Conservation (phyloP, 2,329 filamentous ascomycete genomes). For the Akanthomyces dipterigenus region DNA sequence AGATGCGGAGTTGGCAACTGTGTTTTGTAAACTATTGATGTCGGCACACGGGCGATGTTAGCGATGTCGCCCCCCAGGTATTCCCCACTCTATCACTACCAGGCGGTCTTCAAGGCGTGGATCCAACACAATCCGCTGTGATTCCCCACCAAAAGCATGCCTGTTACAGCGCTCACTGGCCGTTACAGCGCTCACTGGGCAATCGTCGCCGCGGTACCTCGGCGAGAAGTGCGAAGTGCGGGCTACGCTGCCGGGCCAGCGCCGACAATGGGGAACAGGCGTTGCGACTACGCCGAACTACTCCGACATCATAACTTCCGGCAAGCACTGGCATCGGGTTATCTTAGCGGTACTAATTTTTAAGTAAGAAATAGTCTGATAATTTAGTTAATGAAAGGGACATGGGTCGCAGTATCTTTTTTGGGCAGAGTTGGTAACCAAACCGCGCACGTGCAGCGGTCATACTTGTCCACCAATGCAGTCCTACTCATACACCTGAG, state of each 20-base stretch:
- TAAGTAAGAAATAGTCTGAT: background rate
- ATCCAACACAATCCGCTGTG: slow-evolving; percentile 8
- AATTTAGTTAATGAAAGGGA: background rate
- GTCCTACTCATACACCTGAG: background rate
- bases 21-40: slow-evolving; percentile 2
- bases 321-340: background rate
- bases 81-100: background rate
- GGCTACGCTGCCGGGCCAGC: background rate
- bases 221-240: slow-evolving; percentile 7
- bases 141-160: background rate
- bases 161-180: background rate
- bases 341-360: background rate
- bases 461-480: background rate
- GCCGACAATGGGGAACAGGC: background rate
- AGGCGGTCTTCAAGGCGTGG: background rate
- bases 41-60: slow-evolving; percentile 1
- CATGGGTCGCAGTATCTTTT: background rate
- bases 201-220: background rate
- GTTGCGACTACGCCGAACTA: slow-evolving; percentile 7
- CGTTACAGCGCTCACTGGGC: background rate
- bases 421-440: background rate
- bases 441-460: background rate
- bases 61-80: slow-evolving; percentile 1
- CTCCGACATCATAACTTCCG: background rate
- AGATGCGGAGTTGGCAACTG: background rate